Base-by-base conservation (phyloP, 1,284 basidiomycete species). In the Fomitopsis schrenkii region DNA sequence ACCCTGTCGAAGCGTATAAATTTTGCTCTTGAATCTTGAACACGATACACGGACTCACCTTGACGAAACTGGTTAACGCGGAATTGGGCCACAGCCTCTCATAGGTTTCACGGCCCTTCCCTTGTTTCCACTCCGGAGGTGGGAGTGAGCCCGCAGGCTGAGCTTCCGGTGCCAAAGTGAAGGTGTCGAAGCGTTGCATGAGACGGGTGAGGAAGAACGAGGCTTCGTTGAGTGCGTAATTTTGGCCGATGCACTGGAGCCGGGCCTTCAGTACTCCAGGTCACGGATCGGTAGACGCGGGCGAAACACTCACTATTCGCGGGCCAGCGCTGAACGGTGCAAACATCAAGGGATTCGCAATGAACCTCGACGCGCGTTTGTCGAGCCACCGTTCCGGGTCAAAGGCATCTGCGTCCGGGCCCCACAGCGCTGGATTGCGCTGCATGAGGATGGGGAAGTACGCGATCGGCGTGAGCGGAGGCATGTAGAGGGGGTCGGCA, bases 301-400 rank as follows among this genome's bases (percentile, higher is more conserved):
- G 22, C 22, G 22, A 35, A 45, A 30, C n/a, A 72, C 79, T 67
- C 64, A 80, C 80, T 62, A 76, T 76, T 36, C 79, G 75, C 10
- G 88, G 88, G 0, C 88, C 88, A 45, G 83, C 85, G 68, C 86
- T 87, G 69, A 90, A 90, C 2, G 88, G 87, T 17, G 80, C 78
- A 69, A 80, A 90, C 78, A 90, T 90, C 63, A 82, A 79, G 0
- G 88, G 86, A 67, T 88, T 87, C 1, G 77, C 70, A 10, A 79
- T 79, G 64, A 82, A 82, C 55, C 70, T 77, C 1, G 77, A 73
- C 28, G 85, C 62, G 15, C 83, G 77, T 28, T 74, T 75, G 53
- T 89, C 79, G 10, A 88, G 74, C 87, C 88, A 90, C 45, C 89
- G 81, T 22, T 90, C 85, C 8, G 90, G 89, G 60, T 87, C 82